phyloP scores from a whole-genome alignment of 1,139 yeast species.

The Scheffersomyces parashehatae region DNA sequence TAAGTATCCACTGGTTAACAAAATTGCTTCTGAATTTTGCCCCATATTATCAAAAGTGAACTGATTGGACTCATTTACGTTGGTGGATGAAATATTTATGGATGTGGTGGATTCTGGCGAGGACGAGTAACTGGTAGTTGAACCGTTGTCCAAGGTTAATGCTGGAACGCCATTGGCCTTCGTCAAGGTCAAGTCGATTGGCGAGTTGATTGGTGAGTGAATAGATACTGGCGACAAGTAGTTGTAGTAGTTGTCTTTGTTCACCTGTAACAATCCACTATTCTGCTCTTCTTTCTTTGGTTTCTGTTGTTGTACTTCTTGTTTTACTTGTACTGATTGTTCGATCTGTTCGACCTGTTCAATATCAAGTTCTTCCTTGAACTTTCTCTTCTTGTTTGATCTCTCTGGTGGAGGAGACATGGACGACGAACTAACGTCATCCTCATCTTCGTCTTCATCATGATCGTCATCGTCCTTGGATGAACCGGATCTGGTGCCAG shows the following conservation, averaged over 20 bases:
- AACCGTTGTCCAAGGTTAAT: constrained; percentile 2
- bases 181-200: constrained; percentile 40
- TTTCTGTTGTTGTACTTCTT: not conserved
- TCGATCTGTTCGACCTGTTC: not conserved
- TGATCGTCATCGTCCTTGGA: constrained; percentile 12
- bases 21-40: constrained; percentile 57
- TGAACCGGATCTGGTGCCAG: constrained; percentile 4
- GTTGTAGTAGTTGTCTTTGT: constrained; percentile 25
- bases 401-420: not conserved
- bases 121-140: constrained; percentile 6
- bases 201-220: constrained; percentile 43
- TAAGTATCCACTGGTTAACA: constrained; percentile 21
- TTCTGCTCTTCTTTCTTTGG: constrained; percentile 8
- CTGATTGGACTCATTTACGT: constrained; percentile 6
- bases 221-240: constrained; percentile 49
- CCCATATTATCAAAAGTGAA: constrained; percentile 38
- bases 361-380: not conserved
- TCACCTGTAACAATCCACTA: not conserved
- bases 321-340: not conserved
- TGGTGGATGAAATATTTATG: constrained; percentile 4
- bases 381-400: not conserved
- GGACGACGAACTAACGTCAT: constrained; percentile 1
- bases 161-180: constrained; percentile 8
- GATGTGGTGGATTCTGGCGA: constrained; percentile 6
- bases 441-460: constrained; percentile 19